Evolutionary conservation across 441 rosid species (phyloP), one percentile per base, ranked within the genome.

Genomic region (Euphorbia celastroides): DNA sequence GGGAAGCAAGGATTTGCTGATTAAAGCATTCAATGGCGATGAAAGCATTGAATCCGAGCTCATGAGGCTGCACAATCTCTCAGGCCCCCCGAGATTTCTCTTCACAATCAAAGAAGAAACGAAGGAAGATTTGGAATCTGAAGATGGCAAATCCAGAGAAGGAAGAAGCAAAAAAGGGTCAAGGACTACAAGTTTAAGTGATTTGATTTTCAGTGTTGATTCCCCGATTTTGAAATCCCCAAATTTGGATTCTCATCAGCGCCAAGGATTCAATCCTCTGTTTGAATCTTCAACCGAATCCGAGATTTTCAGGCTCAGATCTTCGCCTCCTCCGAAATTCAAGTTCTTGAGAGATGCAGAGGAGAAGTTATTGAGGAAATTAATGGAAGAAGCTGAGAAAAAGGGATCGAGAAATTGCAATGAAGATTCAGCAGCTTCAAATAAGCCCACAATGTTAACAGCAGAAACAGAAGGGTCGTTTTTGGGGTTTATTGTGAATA

Each of bases 21-120:
- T 78, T 23, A 88, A 82, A 72, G 78, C 81, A 41, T 67, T 74
- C 34, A 83, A 74, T 31, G 80, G 46, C 2, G 70, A 81, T 20
- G 93, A 85, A 27, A 72, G 85, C 44, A 79, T 76, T 48, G 93
- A 90, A 52, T 75, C 91, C 50, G 98, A 93, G 81, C 91, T 93
- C 60, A 88, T 87, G 90, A 86, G 92, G 79, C 80, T 93, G 23
- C 97, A 93, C 73, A 89, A 91, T 74, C 81, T 88, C 9, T 70
- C 82, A 5, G 94, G 94, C 12, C 94, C 89, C 16, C 98, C 94
- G 1, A 86, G 99, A 75, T 86, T 93, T 64, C 84, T 93, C 58
- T 93, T 86, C 90, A 88, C 99, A 54, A 93, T 93, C 79, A 89
- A 84, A 36, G 99, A 93, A 65, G 99, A 93, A 80, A 84, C 96